Percentiles rank a stretch among this genome's conserved stretches.
These are phyloP conservation scores for Fonsecaea multimorphosa DNA, from an alignment of 2,329 filamentous ascomycete genomes.

Conservation along the genomic window DNA sequence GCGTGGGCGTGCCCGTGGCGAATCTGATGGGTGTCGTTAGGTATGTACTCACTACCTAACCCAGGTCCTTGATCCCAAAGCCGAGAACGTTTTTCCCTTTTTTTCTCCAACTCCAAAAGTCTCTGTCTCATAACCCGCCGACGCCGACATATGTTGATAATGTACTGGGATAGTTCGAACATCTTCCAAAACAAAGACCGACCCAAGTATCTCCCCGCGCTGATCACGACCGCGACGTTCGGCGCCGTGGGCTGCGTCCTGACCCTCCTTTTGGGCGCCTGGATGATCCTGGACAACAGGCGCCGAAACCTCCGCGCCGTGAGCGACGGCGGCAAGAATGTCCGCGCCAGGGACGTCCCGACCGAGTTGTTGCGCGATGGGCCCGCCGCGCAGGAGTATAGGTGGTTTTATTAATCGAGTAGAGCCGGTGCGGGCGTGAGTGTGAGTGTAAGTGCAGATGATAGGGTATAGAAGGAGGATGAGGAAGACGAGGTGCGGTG, in stretches of 20 bases:
- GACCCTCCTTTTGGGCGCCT: slow-evolving; percentile 63
- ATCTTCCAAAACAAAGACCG: slow-evolving; percentile 69
- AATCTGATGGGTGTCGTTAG: slow-evolving; percentile 57
- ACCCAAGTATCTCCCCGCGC: slow-evolving; percentile 70
- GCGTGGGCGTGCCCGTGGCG: slow-evolving; percentile 55
- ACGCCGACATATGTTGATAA: no score
- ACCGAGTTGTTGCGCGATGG: slow-evolving; percentile 57
- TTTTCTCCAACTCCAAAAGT: no score
- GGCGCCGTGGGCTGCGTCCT: slow-evolving; percentile 65
- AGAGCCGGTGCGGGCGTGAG: slow-evolving; percentile 52
- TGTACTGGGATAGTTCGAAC: slow-evolving; percentile 56
- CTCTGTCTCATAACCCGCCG: no score
- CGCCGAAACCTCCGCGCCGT: slow-evolving; percentile 61
- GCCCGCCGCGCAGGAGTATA: slow-evolving; percentile 17
- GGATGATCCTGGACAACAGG: slow-evolving; percentile 70
- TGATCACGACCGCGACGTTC: slow-evolving; percentile 69
- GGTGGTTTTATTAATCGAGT: slow-evolving; percentile 32
- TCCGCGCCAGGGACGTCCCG: slow-evolving; percentile 63
- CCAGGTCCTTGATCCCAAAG: no score
- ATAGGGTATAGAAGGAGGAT: no score
- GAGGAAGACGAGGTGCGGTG: no score
- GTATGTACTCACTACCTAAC: not conserved
- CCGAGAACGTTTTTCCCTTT: no score
- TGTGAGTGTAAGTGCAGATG: no score
- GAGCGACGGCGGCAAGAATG: slow-evolving; percentile 53